Evolutionary conservation across 768 basidiomycete genomes (phyloP).

Genomic region (Lactarius pseudohatsudake): DNA sequence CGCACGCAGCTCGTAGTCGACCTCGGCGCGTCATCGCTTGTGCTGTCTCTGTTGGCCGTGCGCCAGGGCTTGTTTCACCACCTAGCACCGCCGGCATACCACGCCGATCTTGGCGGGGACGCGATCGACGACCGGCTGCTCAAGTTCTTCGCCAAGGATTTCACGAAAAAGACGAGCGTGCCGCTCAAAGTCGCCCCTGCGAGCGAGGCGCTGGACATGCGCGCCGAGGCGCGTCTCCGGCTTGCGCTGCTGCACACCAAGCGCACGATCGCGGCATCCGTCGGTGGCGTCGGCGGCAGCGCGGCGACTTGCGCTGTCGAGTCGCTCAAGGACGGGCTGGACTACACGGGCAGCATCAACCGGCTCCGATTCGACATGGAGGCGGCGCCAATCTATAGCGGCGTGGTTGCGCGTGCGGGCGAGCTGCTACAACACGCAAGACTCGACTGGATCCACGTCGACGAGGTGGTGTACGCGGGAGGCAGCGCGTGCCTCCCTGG

Average conservation of each 20-base stretch:
- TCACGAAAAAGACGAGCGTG: constrained; percentile 92
- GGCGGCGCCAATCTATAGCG: constrained; percentile 57
- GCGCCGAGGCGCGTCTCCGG: constrained; percentile 90
- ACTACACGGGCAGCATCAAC: constrained; percentile 75
- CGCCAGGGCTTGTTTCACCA: constrained; percentile 72
- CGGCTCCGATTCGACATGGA: constrained; percentile 48
- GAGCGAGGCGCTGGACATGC: constrained; percentile 59
- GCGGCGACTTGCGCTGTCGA: constrained; percentile 93
- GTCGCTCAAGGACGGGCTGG: constrained; percentile 89
- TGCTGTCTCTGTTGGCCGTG: constrained; percentile 67
- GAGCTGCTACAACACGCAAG: constrained; percentile 52
- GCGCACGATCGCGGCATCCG: constrained; percentile 83
- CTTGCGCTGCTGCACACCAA: constrained; percentile 95
- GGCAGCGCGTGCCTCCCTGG: constrained; percentile 75
- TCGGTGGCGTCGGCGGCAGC: constrained; percentile 41
- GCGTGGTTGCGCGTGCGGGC: constrained; percentile 50
- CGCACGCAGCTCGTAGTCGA: constrained; percentile 81
- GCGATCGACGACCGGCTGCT: constrained; percentile 80
- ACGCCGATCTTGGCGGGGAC: constrained; percentile 57
- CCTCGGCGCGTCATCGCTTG: constrained; percentile 72
- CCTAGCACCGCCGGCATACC: constrained; percentile 49
- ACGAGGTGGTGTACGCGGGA: constrained; percentile 80
- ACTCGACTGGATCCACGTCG: constrained; percentile 65
- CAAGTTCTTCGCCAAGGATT: constrained; percentile 92
- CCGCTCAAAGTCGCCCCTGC: constrained; percentile 64